phyloP scores from a whole-genome alignment of 345 rosid genomes.

The Noccaea bulbosa region DNA sequence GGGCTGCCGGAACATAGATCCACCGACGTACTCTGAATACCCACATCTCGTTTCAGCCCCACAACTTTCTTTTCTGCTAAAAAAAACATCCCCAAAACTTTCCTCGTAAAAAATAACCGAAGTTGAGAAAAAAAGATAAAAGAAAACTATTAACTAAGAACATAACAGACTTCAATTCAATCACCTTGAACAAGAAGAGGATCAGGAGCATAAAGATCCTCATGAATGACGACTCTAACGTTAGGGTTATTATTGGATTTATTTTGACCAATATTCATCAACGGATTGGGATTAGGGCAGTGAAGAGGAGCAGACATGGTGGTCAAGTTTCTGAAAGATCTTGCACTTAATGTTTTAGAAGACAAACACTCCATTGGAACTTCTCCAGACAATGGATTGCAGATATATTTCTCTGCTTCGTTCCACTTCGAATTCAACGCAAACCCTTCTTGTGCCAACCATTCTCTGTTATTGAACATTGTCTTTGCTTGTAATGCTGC shows the following conservation, averaged over 20 bases:
- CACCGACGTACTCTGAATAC: constrained; percentile 77
- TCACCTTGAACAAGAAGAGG: constrained; percentile 36
- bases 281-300: constrained; percentile 42
- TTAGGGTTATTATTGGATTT: constrained; percentile 43
- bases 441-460: constrained; percentile 77
- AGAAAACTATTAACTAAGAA: neutral
- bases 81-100: constrained; percentile 17
- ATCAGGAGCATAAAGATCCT: constrained; percentile 43
- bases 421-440: constrained; percentile 91
- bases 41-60: constrained; percentile 71
- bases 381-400: constrained; percentile 97
- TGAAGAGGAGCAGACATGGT: constrained; percentile 88
- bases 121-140: neutral
- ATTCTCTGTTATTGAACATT: constrained; percentile 58
- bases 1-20: constrained; percentile 61
- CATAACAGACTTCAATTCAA: neutral
- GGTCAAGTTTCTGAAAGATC: constrained; percentile 64
- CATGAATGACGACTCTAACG: constrained; percentile 40
- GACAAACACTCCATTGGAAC: constrained; percentile 98
- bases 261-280: constrained; percentile 36
- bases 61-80: constrained; percentile 57
- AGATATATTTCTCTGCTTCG: constrained; percentile 95
- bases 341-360: constrained; percentile 72
- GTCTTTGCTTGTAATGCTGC: constrained; percentile 89
- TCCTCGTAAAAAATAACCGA: neutral